Conservation (phyloP, 2,329 filamentous ascomycete genomes). For the Amesomyces nigricolor region DNA sequence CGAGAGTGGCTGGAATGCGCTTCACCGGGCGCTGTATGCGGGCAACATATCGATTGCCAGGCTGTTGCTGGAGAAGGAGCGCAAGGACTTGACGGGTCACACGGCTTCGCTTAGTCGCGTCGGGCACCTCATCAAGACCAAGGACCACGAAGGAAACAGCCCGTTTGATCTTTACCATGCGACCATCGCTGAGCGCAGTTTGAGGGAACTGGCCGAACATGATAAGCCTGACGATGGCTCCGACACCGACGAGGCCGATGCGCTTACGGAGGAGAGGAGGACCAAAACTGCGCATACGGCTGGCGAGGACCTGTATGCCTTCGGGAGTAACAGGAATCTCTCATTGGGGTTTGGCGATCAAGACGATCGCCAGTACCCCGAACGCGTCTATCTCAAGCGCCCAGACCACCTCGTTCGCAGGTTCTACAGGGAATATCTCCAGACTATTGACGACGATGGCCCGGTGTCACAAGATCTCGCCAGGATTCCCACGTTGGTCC, state of each 20-base stretch:
- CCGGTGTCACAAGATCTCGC: slow-evolving; percentile 31
- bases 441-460: slow-evolving; percentile 38
- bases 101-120: slow-evolving; percentile 56
- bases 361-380: slow-evolving; percentile 89
- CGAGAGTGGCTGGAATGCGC: slow-evolving; percentile 92
- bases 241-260: slow-evolving; percentile 46
- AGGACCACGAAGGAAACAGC: slow-evolving; percentile 90
- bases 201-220: slow-evolving; percentile 39
- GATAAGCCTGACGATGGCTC: slow-evolving; percentile 48
- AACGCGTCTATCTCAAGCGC: slow-evolving; percentile 70
- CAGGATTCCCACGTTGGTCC: slow-evolving; percentile 67
- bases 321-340: slow-evolving; percentile 94
- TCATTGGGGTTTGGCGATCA: slow-evolving; percentile 92
- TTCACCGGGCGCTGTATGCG: slow-evolving; percentile 85
- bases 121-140: slow-evolving; percentile 82
- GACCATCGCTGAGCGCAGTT: slow-evolving; percentile 73
- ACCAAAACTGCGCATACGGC: slow-evolving; percentile 18
- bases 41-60: slow-evolving; percentile 85
- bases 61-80: slow-evolving; percentile 72
- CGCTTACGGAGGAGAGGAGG: slow-evolving; percentile 16
- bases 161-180: slow-evolving; percentile 89
- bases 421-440: slow-evolving; percentile 65
- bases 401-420: slow-evolving; percentile 70
- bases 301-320: slow-evolving; percentile 86
- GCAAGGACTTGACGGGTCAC: slow-evolving; percentile 56